These are phyloP conservation scores for Nosema muscidifuracis DNA, from an alignment of 371 early-diverging fungal genomes.

Conservation along the genomic window DNA sequence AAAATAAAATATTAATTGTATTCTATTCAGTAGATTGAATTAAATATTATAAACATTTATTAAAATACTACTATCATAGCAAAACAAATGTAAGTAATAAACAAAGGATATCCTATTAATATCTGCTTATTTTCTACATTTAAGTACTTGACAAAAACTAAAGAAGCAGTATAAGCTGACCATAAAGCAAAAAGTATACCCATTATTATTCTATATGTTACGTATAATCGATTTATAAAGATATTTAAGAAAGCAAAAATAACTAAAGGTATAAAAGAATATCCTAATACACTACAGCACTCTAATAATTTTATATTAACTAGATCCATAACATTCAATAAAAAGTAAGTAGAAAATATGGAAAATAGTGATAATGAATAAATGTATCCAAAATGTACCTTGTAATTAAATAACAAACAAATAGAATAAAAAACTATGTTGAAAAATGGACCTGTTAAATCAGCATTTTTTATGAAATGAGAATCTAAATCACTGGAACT, in stretches of 20 bases:
- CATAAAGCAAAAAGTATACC: slow-evolving; percentile 47
- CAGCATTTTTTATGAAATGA: slow-evolving; percentile 29
- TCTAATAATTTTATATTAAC: slow-evolving; percentile 32
- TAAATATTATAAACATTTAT: no score
- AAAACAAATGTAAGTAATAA: slow-evolving; percentile 59
- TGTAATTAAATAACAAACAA: slow-evolving; percentile 53
- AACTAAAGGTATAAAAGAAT: slow-evolving; percentile 59
- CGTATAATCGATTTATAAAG: slow-evolving; percentile 28
- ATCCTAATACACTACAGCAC: slow-evolving; percentile 57
- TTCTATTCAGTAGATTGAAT: no score
- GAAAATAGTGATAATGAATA: slow-evolving; percentile 56
- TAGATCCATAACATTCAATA: slow-evolving; percentile 46
- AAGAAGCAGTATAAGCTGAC: slow-evolving; percentile 43
- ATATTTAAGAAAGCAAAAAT: slow-evolving; percentile 39
- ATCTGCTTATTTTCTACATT: slow-evolving; percentile 39
- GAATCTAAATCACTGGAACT: neutral
- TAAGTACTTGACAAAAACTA: slow-evolving; percentile 47
- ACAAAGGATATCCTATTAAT: slow-evolving; percentile 60
- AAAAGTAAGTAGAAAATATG: slow-evolving; percentile 50
- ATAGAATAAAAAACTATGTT: slow-evolving; percentile 51
- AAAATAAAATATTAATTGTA: no score
- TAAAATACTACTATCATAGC: slow-evolving; percentile 56
- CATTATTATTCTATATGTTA: slow-evolving; percentile 11
- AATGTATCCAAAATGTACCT: slow-evolving; percentile 62
- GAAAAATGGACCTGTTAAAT: slow-evolving; percentile 60